phyloP scores from a whole-genome alignment of 371 early-diverging fungal genomes.

The Polyrhizophydium stewartii region DNA sequence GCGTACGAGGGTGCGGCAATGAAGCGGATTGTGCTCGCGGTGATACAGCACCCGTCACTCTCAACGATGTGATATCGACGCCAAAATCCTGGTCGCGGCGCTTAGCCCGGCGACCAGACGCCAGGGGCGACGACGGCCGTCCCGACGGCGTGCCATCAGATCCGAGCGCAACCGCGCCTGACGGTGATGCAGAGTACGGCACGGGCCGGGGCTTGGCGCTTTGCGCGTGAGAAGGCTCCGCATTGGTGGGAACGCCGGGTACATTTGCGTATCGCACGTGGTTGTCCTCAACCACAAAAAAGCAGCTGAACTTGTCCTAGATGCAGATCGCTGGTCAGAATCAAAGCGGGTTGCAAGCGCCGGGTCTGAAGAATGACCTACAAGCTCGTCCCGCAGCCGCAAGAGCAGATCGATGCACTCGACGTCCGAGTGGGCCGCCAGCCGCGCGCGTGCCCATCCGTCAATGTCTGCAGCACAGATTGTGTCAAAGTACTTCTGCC shows the following conservation, averaged over 20 bases:
- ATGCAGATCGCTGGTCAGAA: too few species aligned
- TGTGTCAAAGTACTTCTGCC: conserved; percentile 52
- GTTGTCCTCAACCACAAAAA: background rate
- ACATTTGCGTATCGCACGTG: background rate
- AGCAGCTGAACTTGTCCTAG: background rate
- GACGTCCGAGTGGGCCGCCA: conserved; percentile 34
- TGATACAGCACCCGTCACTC: background rate
- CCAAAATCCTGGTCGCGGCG: background rate
- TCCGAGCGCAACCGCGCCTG: too few species aligned
- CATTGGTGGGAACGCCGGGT: background rate
- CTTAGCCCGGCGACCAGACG: background rate
- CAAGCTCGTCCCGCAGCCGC: conserved; percentile 56
- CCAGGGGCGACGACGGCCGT: background rate
- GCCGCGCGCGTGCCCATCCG: conserved; percentile 35
- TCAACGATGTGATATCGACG: background rate
- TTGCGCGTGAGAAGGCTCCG: background rate
- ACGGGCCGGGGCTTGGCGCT: background rate
- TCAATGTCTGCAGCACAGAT: conserved; percentile 52
- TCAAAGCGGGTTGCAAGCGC: conserved; percentile 1
- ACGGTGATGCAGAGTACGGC: background rate
- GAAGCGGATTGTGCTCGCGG: background rate
- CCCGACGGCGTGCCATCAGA: too few species aligned
- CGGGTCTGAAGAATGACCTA: conserved; percentile 11
- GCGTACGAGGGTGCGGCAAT: too few species aligned
- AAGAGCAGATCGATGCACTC: conserved; percentile 63